phyloP scores from a whole-genome alignment of 1,284 basidiomycete genomes.

The Leccinum pallidistipes region DNA sequence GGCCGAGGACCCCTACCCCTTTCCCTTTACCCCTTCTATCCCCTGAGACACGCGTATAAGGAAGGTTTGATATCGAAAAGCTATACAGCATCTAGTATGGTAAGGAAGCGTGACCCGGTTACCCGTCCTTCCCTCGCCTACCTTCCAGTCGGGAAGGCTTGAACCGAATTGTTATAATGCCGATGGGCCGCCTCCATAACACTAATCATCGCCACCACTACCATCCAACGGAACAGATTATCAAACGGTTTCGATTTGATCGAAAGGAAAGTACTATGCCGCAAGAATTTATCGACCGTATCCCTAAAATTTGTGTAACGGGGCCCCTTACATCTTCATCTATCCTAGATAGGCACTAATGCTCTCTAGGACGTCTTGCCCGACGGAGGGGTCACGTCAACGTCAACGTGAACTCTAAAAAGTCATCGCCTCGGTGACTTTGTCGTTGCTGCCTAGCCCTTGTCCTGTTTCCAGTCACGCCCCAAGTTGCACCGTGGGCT shows the following conservation, averaged over 20 bases:
- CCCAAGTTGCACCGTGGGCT: background rate
- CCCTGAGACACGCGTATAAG: slow-evolving; percentile 23
- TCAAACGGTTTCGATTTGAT: background rate
- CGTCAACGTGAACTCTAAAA: slow-evolving; percentile 8
- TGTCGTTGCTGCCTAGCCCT: background rate
- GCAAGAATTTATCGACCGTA: background rate
- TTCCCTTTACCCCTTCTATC: background rate
- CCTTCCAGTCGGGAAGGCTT: slow-evolving; percentile 1
- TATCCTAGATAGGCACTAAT: slow-evolving; percentile 22
- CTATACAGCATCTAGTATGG: background rate
- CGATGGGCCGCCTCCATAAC: slow-evolving; percentile 4
- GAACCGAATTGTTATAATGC: slow-evolving; percentile 4
- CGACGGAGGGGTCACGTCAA: slow-evolving; percentile 18
- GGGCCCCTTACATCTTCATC: slow-evolving; percentile 19
- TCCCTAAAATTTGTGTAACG: slow-evolving; percentile 6
- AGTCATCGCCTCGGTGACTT: slow-evolving; percentile 1
- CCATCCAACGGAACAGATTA: slow-evolving; percentile 5
- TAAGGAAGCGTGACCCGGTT: slow-evolving; percentile 9
- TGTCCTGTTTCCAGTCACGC: background rate
- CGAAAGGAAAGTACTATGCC: background rate
- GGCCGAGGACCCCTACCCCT: background rate
- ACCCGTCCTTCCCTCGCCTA: slow-evolving; percentile 14
- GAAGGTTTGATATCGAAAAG: slow-evolving; percentile 32
- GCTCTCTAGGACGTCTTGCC: background rate
- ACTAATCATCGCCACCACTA: background rate